Percentiles rank a stretch among this genome's conserved stretches.
Conservation (phyloP, 2,329 filamentous ascomycete species). For the Plectosphaerella sp. region DNA sequence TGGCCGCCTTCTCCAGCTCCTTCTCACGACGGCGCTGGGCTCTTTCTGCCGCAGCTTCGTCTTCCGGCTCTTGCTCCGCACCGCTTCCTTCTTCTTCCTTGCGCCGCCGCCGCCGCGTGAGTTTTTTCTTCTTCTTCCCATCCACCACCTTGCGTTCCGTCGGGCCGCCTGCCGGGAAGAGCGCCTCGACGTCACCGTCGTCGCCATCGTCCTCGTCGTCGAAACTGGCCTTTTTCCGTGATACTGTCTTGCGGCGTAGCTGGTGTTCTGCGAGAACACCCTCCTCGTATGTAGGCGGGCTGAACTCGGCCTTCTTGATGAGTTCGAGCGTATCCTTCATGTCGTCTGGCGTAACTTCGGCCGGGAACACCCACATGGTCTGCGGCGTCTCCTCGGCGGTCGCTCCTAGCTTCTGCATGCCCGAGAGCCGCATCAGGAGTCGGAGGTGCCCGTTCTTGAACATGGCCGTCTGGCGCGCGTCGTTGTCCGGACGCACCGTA, state of each 20-base stretch:
- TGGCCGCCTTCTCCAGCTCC: conserved; percentile 70
- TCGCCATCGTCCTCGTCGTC: conserved; percentile 57
- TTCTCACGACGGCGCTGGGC: conserved; percentile 59
- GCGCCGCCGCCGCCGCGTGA: conserved; percentile 41
- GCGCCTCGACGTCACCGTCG: conserved; percentile 42
- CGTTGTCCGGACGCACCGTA: conserved; percentile 57
- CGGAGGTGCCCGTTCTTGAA: conserved; percentile 88
- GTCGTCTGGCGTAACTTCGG: conserved; percentile 55
- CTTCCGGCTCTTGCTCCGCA: conserved; percentile 35
- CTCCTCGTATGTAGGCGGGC: conserved; percentile 72
- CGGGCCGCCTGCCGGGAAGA: conserved; percentile 68
- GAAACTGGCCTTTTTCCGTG: conserved; percentile 55
- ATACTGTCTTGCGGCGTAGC: conserved; percentile 65
- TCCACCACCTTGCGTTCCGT: conserved; percentile 51
- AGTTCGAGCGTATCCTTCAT: conserved; percentile 66
- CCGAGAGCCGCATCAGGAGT: conserved; percentile 74
- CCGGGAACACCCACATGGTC: conserved; percentile 74
- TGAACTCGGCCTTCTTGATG: conserved; percentile 75
- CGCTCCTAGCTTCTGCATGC: conserved; percentile 56
- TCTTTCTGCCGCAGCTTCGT: conserved; percentile 61
- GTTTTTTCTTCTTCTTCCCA: conserved; percentile 49
- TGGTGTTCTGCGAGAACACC: conserved; percentile 71
- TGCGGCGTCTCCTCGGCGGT: conserved; percentile 66
- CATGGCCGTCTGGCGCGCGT: conserved; percentile 66
- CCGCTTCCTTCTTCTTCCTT: conserved; percentile 28